A percentile compares a stretch with the other conserved stretches of the same genome.
Conservation (phyloP, 257 asterid species). For the Ligustrum vulgare region DNA sequence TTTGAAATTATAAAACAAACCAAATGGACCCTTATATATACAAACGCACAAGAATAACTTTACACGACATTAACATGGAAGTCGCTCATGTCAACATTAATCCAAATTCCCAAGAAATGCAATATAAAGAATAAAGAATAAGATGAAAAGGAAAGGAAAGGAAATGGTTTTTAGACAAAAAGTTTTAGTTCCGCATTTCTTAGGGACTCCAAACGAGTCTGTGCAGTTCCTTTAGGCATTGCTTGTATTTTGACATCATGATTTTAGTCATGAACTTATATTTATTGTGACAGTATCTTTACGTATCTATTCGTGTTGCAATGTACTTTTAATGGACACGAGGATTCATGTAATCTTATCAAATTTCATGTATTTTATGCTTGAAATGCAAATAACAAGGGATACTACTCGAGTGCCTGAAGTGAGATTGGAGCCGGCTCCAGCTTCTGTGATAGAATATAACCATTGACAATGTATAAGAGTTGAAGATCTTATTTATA, state of each 20-base stretch:
- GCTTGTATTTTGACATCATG: neutral
- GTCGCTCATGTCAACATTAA: too few species aligned
- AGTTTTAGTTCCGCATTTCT: too few species aligned
- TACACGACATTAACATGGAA: too few species aligned
- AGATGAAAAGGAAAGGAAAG: too few species aligned
- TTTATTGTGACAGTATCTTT: neutral
- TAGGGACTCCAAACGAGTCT: neutral
- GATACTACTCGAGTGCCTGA: constrained; percentile 67
- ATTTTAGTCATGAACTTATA: neutral
- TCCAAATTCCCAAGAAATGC: too few species aligned
- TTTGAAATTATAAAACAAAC: too few species aligned
- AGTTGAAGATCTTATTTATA: constrained; percentile 38
- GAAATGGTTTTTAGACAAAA: too few species aligned
- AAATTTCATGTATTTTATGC: neutral
- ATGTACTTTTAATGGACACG: neutral
- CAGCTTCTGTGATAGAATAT: constrained; percentile 45
- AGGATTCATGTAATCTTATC: constrained; percentile 2
- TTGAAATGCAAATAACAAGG: constrained; percentile 56
- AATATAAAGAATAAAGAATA: too few species aligned
- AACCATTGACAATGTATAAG: constrained; percentile 44
- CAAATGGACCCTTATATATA: too few species aligned
- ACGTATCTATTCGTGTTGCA: neutral
- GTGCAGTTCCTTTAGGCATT: too few species aligned
- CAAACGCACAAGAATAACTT: too few species aligned
- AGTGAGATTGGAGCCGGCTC: constrained; percentile 70